phyloP scores from a whole-genome alignment of 257 asterid genomes.

The Solanum dulcamara region DNA sequence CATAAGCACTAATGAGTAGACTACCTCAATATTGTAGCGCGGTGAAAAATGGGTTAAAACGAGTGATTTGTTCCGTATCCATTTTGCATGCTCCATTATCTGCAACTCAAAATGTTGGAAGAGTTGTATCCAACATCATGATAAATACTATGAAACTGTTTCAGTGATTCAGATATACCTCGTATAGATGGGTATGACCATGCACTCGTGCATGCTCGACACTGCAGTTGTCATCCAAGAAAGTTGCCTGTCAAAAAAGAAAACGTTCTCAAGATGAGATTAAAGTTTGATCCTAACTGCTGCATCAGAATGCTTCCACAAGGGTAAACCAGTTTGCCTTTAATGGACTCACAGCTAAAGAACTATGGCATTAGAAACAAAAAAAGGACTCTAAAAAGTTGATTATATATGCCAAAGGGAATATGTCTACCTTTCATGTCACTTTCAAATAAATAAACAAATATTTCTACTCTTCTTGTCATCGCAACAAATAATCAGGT shows the following conservation, averaged over 20 bases:
- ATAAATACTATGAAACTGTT: neutral
- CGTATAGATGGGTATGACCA: constrained; percentile 85
- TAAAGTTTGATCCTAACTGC: neutral
- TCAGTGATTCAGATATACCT: constrained; percentile 33
- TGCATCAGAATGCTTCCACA: neutral
- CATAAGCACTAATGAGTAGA: neutral
- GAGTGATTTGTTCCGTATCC: constrained; percentile 77
- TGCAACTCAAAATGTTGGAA: constrained; percentile 21
- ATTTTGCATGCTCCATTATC: constrained; percentile 74
- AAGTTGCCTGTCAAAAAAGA: constrained; percentile 66
- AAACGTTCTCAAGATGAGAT: neutral
- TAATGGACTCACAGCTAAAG: neutral
- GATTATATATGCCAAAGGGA: neutral
- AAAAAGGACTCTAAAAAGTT: neutral
- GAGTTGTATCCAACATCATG: neutral
- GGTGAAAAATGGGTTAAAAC: constrained; percentile 88
- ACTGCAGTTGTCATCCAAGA: constrained; percentile 67
- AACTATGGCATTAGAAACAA: neutral
- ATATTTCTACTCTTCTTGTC: neutral
- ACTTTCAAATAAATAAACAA: neutral
- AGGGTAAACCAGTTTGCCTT: neutral
- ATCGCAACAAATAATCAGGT: neutral
- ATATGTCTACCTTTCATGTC: neutral
- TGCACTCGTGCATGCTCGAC: constrained; percentile 81
- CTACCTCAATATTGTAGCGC: constrained; percentile 84